Evolutionary conservation across 106 monocot species (phyloP), one percentile per base, ranked within the genome.

Genomic region (Dactylorhiza incarnata): DNA sequence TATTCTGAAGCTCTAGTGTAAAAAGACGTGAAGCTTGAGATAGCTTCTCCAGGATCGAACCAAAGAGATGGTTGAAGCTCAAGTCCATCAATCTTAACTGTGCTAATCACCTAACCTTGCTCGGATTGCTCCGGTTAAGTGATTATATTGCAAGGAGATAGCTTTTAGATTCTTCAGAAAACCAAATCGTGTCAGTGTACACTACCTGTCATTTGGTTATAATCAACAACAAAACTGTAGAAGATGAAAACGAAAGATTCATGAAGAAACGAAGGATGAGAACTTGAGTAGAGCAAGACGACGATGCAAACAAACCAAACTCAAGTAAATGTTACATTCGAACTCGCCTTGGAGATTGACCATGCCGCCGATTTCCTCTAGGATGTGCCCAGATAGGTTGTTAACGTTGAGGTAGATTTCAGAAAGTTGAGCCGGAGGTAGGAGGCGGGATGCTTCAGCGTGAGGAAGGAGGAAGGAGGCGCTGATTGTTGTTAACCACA

Each of bases 11-110:
- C 49, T 95, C 90, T 8, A 95, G 73, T 17, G 87, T 76, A 17
- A 48, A 46, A 0, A 95, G 82, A 45, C 50, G 77, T 19, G 88
- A 80, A 13, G 88, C 66, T 17, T 77, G 76, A 48, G 85, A 83
- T 20, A 95, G 63, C 77, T 87, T 95, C 24, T 66, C 71, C 0
- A 92, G 95, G 70, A 95, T 90, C 0, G 92, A 95, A 65, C 90
- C 92, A 48, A 95, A 92, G 75, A 95, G 92, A 26, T 58, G 76
- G 65, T 95, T 95, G 72, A 79, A 90, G 78, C 95, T 90, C 82
- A 95, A 88, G 79, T 95, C 95, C 53, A 92, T 56, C 48, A 90
- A 81, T 24, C 66, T 80, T 49, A 95, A 55, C 74, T 78, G 81
- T 13, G 72, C 56, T 20, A 92, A 44, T 87, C 88, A 13, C 92